Base-by-base conservation (phyloP, 768 basidiomycete species). In the Leccinum variicolor region DNA sequence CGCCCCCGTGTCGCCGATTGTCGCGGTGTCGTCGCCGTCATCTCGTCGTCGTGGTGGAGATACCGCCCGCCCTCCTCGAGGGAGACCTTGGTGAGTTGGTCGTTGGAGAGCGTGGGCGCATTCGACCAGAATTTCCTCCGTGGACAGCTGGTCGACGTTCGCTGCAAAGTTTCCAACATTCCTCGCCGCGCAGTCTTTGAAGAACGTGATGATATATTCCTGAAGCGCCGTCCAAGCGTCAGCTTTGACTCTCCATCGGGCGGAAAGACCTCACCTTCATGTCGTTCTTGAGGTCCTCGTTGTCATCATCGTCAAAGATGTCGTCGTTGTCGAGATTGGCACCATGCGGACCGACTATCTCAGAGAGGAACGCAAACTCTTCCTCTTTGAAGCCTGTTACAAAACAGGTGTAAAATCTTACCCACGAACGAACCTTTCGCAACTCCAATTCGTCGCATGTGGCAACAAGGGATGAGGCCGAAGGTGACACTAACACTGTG, bases 401-500 rank as follows among this genome's bases (percentile, higher is more conserved):
- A 17, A 6, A 11, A 14, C 6, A 6, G 4, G n/a, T 25, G 28
- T 19, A 9, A 41, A 25, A 11, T 3, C 36, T 4, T 9, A 21
- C 21, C 36, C 15, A 36, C 8, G 19, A 26, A 50, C 66, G 8
- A 21, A 73, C 92, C 91, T 2, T 73, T 82, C 14, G 86, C 85
- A 58, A 94, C 87, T 36, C 84, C 91, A 62, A 84, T 64, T 84
- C 84, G 74, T 90, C 85, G 70, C 89, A 92, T 65, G 94, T 92
- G 39, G 93, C 92, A 56, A 92, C 92, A 64, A 91, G 89, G 52
- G 90, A 90, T 25, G 91, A 92, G n/a, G n/a, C n/a, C n/a, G n/a
- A n/a, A n/a, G 82, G 95, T 95, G 68, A 96, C 90, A n/a, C 17
- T n/a, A n/a, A n/a, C n/a, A n/a, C n/a, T n/a, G n/a, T n/a, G n/a